Evolutionary conservation across 2,329 filamentous ascomycete genomes (phyloP), one percentile per base, ranked within the genome.

Genomic region (Neurospora crassa): DNA sequence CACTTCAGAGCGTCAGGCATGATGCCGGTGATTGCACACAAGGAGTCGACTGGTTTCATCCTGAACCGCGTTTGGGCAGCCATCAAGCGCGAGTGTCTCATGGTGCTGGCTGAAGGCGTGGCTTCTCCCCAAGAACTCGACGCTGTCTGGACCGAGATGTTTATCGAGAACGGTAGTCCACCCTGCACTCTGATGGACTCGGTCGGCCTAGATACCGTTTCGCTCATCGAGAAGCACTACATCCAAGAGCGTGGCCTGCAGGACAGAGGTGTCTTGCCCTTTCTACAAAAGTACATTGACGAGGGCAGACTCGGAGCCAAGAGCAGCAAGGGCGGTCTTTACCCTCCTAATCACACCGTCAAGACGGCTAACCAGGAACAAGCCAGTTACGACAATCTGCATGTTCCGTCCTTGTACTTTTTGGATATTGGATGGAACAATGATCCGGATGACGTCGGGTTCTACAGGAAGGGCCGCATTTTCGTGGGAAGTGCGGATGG

Each of bases 31-130:
- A 73, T 78, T n/a, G 84, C 84, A 0, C 74, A 79, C 7, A 83
- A 82, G 68, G 82, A 87, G 73, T 86, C 84, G 0, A 86, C 85
- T 0, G 83, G 86, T 0, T 84, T 88, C 73, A 84, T 88, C 43
- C 85, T 87, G 74, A 88, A 88, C 70, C 83, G 86, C 0, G 76
- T 88, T 0, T 88, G 86, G 86, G 86, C 86, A 0, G 86, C 86
- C 0, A 80, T 88, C 18, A 88, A 88, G 76, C 80, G 86, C 2
- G 86, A 88, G 73, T 77, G 78, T 0, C 72, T 88, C 69, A 81
- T 77, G 0, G 84, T 88, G 11, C 73, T 88, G 2, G 79, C 83
- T 0, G 86, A 88, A 68, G 85, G 81, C 0, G 84, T 88, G 0
- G 81, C 82, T 0, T 79, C 78, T 0, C 84, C 86, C 0, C 78